These are phyloP conservation scores for Apophysomyces elegans DNA, from an alignment of 371 early-diverging fungal genomes.

Conservation along the genomic window DNA sequence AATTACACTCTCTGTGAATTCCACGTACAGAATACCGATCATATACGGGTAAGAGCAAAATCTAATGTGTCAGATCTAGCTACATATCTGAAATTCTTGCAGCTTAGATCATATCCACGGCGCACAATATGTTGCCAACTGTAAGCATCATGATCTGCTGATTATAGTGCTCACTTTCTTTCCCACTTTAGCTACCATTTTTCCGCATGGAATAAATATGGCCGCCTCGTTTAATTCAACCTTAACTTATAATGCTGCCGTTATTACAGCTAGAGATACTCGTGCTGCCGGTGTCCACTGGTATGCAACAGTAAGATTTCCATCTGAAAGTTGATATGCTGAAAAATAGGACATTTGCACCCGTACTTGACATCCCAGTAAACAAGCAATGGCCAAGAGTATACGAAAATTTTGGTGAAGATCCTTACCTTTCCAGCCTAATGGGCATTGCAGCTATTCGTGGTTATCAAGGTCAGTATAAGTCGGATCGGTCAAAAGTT, in stretches of 20 bases:
- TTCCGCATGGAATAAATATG: conserved; percentile 56
- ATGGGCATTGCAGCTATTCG: conserved; percentile 59
- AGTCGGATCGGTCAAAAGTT: conserved; percentile 53
- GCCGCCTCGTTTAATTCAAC: conserved; percentile 59
- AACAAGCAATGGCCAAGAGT: conserved; percentile 74
- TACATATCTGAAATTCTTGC: not conserved
- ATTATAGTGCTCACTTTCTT: not conserved
- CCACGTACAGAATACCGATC: conserved; percentile 41
- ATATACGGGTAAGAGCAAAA: conserved; percentile 38
- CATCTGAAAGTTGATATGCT: not conserved
- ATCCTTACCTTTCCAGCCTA: conserved; percentile 59
- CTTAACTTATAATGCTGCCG: conserved; percentile 51
- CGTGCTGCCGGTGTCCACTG: conserved; percentile 48
- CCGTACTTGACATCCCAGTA: conserved; percentile 65
- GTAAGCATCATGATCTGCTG: conserved; percentile 18
- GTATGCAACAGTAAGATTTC: conserved; percentile 15
- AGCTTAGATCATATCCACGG: conserved; percentile 72
- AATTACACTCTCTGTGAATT: conserved; percentile 34
- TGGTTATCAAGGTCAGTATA: conserved; percentile 72
- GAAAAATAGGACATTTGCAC: conserved; percentile 65
- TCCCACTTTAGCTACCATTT: conserved; percentile 46
- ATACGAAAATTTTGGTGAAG: conserved; percentile 64
- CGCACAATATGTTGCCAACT: conserved; percentile 64
- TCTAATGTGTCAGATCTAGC: not conserved
- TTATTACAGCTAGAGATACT: conserved; percentile 53